Evolutionary conservation across 2,329 filamentous ascomycete species (phyloP), one percentile per base, ranked within the genome.

Genomic region (Fusarium dimerum): DNA sequence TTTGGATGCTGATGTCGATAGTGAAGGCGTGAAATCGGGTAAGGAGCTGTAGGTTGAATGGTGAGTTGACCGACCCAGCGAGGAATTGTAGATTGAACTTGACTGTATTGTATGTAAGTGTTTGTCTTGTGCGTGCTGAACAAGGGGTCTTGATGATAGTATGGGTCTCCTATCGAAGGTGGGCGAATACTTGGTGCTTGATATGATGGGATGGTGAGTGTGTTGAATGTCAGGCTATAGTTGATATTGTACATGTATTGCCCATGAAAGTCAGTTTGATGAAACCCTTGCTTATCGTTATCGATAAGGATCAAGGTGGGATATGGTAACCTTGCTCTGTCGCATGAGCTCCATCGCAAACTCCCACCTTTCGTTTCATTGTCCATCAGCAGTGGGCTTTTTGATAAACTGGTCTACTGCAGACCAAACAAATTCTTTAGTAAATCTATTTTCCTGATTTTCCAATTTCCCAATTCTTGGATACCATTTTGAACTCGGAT

Each of bases 281-380:
- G 12, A 13, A 9, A 17, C 10, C 17, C n/a, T 3, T 3, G 29
- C 54, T 60, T 60, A 60, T 60, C 57, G 57, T 60, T 60, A 60
- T 60, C 57, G 57, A 60, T 60, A 60, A 60, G 29, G 32, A 13
- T 8, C n/a, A 44, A 7, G 20, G 20, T 36, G 32, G 32, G 32
- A 36, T 15, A 36, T 36, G 32, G 10, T 6, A 36, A 36, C 13
- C 32, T 12, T 12, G 32, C 5, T 36, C 32, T 26, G 44, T 55
- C 46, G 51, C 51, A 55, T 57, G 40, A 42, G 43, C 43, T 46
- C 38, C 15, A 47, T 41, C 47, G 36, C 45, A 47, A 47, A 46
- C 52, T 40, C 45, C 47, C 51, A 52, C 51, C 40, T 49, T 48
- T 10, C 30, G 16, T 41, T 41, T 18, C 45, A 48, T 26, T 7